Base-by-base conservation (phyloP, 2,329 filamentous ascomycete species). In the Aspergillus hiratsukae region DNA sequence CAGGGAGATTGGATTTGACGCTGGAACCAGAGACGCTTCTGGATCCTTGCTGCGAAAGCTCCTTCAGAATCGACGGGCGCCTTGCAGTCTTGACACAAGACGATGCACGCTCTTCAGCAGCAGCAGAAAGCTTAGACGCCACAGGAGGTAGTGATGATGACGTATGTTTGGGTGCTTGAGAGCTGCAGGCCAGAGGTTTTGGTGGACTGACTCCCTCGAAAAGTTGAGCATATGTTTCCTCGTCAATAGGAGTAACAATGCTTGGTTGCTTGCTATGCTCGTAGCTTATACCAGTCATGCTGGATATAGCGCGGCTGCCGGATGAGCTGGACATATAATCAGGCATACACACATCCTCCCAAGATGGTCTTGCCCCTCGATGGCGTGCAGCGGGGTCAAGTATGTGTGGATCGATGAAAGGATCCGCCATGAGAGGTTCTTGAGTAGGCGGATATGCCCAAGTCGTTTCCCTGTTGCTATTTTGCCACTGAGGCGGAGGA, bases 321-420 rank as follows among this genome's bases (percentile, higher is more conserved):
- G 66, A 65, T 9, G 72, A 74, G 49, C 69, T 76, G 29, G 72
- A 76, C n/a, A 65, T 62, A 64, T 79, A 78, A 58, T 81, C 79
- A 4, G 76, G 75, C 79, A 81, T 81, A 27, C 77, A 74, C 17
- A 78, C 61, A 58, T 81, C 78, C 55, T 78, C 72, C 58, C 76
- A 64, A 49, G 69, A 72, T 56, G 75, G 72, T 60, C 70, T 69
- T 48, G 67, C 64, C 41, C 69, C 69, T 29, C 70, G 65, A 43
- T 70, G 66, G 3, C 62, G 65, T 41, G 66, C 62, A 27, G 61
- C 56, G 31, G 64, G 64, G 28, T 72, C 66, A 19, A 64, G 59
- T 55, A 67, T 56, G 17, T 67, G 69, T n/a, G 75, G 62, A 11
- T 78, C 76, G 17, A 72, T 65, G 52, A 77, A 77, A 2, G 77